Evolutionary conservation across 2,329 filamentous ascomycete species (phyloP), one percentile per base, ranked within the genome.

Genomic region (Penicillium sp.): DNA sequence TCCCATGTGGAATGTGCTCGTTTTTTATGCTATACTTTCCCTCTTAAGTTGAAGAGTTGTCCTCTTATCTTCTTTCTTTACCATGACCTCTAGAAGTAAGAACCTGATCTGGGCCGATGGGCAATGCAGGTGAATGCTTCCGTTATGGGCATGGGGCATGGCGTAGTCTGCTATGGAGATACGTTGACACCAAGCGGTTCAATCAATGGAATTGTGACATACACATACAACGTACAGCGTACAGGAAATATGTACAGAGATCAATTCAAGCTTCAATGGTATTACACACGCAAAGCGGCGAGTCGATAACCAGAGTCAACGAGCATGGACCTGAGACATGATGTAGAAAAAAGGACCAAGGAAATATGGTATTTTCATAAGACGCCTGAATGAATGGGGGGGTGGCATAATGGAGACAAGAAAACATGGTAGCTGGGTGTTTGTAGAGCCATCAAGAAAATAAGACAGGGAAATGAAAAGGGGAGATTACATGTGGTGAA

Each of bases 361-460:
- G 51, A 38, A 56, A 49, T 11, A 57, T 61, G 62, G 57, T 62
- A 61, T 62, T 64, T 63, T 64, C 62, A 58, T 54, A 60, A 61
- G 59, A 64, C 63, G 63, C 61, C 61, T 56, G 59, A 60, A 56
- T 60, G 55, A 57, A 57, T 57, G 51, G 55, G 55, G 62, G 60
- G 51, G 64, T 64, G 62, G 62, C 63, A 65, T 42, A 45, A 43
- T 42, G 37, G 31, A 52, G 50, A 43, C 22, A 22, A 22, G 22
- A 17, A 49, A 49, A 38, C 35, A 31, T 2, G 22, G 14, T 38
- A 31, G 14, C 36, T 10, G 19, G 7, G 36, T n/a, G 38, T 19
- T 40, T 42, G 50, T 35, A 44, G 33, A 55, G 44, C 14, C 44
- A 26, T 12, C 51, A 38, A 36, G 50, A 41, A 55, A 61, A 30